phyloP scores from a whole-genome alignment of 2,329 filamentous ascomycete genomes.

The Cladosporium sp. region DNA sequence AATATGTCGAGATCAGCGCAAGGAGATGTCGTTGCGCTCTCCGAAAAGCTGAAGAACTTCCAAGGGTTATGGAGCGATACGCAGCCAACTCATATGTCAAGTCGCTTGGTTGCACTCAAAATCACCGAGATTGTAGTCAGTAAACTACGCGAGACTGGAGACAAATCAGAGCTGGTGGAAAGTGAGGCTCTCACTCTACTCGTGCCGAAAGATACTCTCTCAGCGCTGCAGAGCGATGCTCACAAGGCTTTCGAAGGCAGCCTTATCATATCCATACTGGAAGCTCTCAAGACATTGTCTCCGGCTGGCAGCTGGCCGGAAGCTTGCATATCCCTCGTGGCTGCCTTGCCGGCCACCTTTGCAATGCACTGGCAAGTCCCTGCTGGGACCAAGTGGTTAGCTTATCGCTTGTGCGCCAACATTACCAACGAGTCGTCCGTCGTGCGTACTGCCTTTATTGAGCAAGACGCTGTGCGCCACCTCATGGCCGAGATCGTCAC shows the following conservation, averaged over 20 bases:
- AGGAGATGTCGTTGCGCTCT: conserved; percentile 57
- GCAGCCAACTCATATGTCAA: conserved; percentile 57
- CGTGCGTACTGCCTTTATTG: conserved; percentile 57
- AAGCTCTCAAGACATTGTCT: conserved; percentile 33
- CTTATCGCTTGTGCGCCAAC: conserved; percentile 76
- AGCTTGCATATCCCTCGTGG: conserved; percentile 26
- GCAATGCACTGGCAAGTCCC: conserved; percentile 10
- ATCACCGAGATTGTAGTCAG: conserved; percentile 61
- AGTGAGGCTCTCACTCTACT: conserved; percentile 29
- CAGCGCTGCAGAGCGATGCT: conserved; percentile 11
- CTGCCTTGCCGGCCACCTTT: conserved; percentile 24
- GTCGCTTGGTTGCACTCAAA: conserved; percentile 65
- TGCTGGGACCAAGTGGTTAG: conserved; percentile 41
- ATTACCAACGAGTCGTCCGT: conserved; percentile 73
- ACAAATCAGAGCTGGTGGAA: conserved; percentile 52
- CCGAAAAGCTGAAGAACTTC: conserved; percentile 41
- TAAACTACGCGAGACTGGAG: conserved; percentile 48
- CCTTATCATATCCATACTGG: conserved; percentile 48
- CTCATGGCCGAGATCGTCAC: conserved; percentile 34
- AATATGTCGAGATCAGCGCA: conserved; percentile 71
- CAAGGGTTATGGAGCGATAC: conserved; percentile 63
- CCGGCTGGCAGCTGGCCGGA: conserved; percentile 30
- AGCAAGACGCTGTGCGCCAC: conserved; percentile 49
- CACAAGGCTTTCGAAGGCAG: conserved; percentile 48
- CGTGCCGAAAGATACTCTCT: conserved; percentile 25